Conservation (phyloP, 1,139 yeast genomes). For the Pichia sp. region DNA sequence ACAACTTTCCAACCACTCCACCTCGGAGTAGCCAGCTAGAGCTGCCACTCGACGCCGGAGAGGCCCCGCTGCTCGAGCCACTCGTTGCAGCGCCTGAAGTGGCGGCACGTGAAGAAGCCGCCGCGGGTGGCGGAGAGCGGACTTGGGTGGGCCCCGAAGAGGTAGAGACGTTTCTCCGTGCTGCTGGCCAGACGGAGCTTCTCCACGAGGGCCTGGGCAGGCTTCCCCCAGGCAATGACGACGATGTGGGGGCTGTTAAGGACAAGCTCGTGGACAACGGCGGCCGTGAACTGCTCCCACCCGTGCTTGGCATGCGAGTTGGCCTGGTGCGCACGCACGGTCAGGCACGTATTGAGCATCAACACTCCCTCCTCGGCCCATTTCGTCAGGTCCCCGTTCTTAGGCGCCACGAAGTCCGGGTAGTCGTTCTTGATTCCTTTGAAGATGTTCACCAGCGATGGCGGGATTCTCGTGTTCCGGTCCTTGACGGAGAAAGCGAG, state of each 20-base stretch:
- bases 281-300: slow-evolving; percentile 90
- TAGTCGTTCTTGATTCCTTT: slow-evolving; percentile 73
- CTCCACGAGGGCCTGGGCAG: slow-evolving; percentile 63
- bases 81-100: slow-evolving; percentile 68
- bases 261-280: slow-evolving; percentile 56
- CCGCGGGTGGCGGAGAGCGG: slow-evolving; percentile 93
- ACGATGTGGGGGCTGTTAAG: slow-evolving; percentile 40
- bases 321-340: slow-evolving; percentile 93
- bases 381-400: slow-evolving; percentile 63
- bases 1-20: no score
- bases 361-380: slow-evolving; percentile 95
- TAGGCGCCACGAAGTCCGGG: slow-evolving; percentile 64
- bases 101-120: slow-evolving; percentile 52
- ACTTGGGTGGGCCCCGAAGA: slow-evolving; percentile 91
- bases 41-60: slow-evolving; percentile 64
- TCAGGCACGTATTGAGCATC: slow-evolving; percentile 81
- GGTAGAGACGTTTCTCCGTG: slow-evolving; percentile 35
- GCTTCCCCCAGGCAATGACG: slow-evolving; percentile 92
- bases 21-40: no score
- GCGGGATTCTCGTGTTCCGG: slow-evolving; percentile 82
- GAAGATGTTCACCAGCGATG: slow-evolving; percentile 85
- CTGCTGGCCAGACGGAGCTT: neutral
- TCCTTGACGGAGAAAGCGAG: slow-evolving; percentile 88
- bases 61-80: slow-evolving; percentile 57
- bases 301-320: slow-evolving; percentile 90